These are phyloP conservation scores for Blastomyces percursus DNA, from an alignment of 2,329 filamentous ascomycete genomes.

Conservation along the genomic window DNA sequence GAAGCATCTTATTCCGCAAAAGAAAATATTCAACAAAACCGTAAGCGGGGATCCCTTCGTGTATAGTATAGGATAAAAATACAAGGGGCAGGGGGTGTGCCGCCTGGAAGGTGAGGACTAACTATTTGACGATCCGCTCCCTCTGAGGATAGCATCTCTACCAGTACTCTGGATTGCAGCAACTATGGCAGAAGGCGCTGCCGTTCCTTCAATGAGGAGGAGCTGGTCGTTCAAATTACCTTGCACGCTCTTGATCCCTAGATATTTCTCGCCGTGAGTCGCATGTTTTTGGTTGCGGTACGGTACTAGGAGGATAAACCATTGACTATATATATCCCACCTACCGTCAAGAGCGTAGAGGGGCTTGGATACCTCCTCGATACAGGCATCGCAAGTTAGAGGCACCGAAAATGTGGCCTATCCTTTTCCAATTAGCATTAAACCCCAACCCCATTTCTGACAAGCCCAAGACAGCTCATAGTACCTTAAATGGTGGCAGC, in stretches of 20 bases:
- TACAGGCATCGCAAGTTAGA: constrained; percentile 79
- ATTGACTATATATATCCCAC: constrained; percentile 9
- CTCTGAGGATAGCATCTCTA: constrained; percentile 85
- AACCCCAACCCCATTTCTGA: background rate
- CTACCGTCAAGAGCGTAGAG: constrained; percentile 61
- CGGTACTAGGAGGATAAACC: background rate
- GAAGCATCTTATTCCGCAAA: constrained; percentile 48
- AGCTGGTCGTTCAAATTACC: constrained; percentile 74
- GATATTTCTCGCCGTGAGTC: background rate
- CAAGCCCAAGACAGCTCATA: background rate
- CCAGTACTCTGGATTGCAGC: constrained; percentile 80
- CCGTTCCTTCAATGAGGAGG: constrained; percentile 75
- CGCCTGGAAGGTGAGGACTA: constrained; percentile 13
- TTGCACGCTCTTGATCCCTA: constrained; percentile 71
- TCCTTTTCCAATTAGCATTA: constrained; percentile 2
- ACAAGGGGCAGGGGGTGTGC: constrained; percentile 1
- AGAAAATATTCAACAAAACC: background rate
- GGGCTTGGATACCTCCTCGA: constrained; percentile 72
- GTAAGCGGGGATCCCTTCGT: background rate
- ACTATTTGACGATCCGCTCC: constrained; percentile 78
- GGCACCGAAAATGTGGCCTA: constrained; percentile 93
- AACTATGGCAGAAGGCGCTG: constrained; percentile 81
- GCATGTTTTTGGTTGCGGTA: background rate
- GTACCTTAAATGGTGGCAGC: constrained; percentile 39
- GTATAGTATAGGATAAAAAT: constrained; percentile 4